Evolutionary conservation across 2,329 filamentous ascomycete species (phyloP).

Genomic region (Escovopsis weberi): DNA sequence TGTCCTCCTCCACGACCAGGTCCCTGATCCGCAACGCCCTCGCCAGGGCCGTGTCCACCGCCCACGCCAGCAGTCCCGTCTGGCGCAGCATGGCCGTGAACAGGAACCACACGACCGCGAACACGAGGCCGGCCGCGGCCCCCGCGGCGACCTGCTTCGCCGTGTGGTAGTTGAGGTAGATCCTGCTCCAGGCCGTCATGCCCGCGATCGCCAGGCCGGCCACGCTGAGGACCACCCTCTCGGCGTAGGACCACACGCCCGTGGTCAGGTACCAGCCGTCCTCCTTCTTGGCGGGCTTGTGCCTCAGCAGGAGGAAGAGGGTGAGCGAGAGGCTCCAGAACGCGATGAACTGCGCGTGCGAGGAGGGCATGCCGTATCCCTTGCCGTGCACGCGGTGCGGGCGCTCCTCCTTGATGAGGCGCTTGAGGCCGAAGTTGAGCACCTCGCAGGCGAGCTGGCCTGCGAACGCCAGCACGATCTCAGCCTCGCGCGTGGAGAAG

Average conservation of each 20-base stretch:
- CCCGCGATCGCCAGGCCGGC: slow-evolving; percentile 47
- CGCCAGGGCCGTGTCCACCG: slow-evolving; percentile 48
- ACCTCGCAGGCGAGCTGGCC: slow-evolving; percentile 88
- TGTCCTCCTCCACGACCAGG: slow-evolving; percentile 72
- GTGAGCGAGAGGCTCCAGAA: slow-evolving; percentile 79
- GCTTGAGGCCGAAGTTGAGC: slow-evolving; percentile 79
- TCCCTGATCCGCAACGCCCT: slow-evolving; percentile 63
- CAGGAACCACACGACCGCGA: slow-evolving; percentile 66
- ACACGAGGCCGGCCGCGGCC: slow-evolving; percentile 51
- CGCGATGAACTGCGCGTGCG: slow-evolving; percentile 86
- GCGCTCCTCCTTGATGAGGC: slow-evolving; percentile 81
- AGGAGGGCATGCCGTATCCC: slow-evolving; percentile 93
- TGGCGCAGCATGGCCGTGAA: slow-evolving; percentile 52
- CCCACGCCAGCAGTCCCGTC: slow-evolving; percentile 58
- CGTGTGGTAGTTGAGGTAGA: slow-evolving; percentile 92
- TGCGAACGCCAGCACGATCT: slow-evolving; percentile 77
- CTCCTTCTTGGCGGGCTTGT: slow-evolving; percentile 37
- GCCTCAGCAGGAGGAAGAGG: slow-evolving; percentile 73
- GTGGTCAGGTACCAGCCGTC: background rate
- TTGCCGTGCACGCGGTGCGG: slow-evolving; percentile 75
- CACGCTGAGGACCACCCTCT: slow-evolving; percentile 41
- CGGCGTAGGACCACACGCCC: slow-evolving; percentile 41
- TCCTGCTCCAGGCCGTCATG: slow-evolving; percentile 63
- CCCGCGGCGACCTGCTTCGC: slow-evolving; percentile 76
- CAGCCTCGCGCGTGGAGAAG: slow-evolving; percentile 80